A percentile compares a stretch with the other conserved stretches of the same genome.
Conservation (phyloP, 2,329 filamentous ascomycete genomes). For the Sporothrix schenckii region DNA sequence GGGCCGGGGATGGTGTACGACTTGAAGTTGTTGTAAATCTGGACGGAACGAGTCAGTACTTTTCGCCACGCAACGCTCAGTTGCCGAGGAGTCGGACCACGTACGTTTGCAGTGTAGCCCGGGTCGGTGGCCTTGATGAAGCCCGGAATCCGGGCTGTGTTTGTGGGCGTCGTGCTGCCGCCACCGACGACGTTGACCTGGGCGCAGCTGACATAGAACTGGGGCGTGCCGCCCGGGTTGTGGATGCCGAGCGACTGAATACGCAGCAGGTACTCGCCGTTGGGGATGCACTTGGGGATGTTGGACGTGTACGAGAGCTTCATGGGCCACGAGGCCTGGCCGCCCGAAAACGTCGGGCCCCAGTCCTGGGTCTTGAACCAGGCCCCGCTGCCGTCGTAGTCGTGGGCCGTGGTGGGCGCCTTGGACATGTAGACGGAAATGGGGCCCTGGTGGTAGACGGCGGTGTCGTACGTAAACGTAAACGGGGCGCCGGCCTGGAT, state of each 20-base stretch:
- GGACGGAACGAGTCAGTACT: neutral
- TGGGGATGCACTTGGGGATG: constrained; percentile 57
- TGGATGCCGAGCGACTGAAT: constrained; percentile 66
- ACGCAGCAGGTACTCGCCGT: constrained; percentile 63
- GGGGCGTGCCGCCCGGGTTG: constrained; percentile 51
- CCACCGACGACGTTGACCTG: constrained; percentile 53
- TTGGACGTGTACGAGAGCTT: constrained; percentile 43
- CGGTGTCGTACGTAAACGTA: constrained; percentile 46
- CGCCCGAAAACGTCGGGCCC: constrained; percentile 42
- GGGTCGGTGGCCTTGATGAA: constrained; percentile 42
- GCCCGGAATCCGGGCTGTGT: constrained; percentile 47
- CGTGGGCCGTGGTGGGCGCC: constrained; percentile 43
- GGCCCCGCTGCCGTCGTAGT: constrained; percentile 47
- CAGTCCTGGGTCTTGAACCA: constrained; percentile 51
- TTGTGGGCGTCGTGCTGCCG: constrained; percentile 41
- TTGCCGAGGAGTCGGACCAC: constrained; percentile 30
- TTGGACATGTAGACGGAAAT: constrained; percentile 50
- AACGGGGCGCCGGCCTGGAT: constrained; percentile 47
- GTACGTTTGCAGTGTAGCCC: constrained; percentile 51
- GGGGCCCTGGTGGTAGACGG: constrained; percentile 51
- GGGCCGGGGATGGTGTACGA: constrained; percentile 36
- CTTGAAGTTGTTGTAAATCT: constrained; percentile 36
- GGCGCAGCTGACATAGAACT: constrained; percentile 54
- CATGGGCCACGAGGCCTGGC: constrained; percentile 44
- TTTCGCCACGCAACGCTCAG: neutral